phyloP scores from a whole-genome alignment of 352 stramenopile genomes.

The Globisporangium radiosum region DNA sequence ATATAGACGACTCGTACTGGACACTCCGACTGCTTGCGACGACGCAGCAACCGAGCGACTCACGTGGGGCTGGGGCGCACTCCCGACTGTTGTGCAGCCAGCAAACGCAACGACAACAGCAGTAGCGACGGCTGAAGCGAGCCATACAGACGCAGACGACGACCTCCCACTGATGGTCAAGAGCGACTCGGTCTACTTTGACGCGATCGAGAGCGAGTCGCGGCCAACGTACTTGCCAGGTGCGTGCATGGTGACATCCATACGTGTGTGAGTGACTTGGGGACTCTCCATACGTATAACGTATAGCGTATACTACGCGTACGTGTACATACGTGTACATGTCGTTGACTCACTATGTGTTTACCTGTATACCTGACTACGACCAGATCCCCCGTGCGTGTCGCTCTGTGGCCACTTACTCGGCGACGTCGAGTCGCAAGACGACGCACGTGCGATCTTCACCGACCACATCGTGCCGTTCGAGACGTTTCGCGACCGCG shows the following conservation, averaged over 20 bases:
- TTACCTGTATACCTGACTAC: background rate
- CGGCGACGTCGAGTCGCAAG: conserved; percentile 23
- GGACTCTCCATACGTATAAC: no score
- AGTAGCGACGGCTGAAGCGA: background rate
- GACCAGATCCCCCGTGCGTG: conserved; percentile 46
- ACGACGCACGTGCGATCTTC: conserved; percentile 54
- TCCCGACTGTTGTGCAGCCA: conserved; percentile 29
- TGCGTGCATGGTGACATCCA: background rate
- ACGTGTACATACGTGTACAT: no score
- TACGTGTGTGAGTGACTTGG: no score
- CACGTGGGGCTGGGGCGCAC: conserved; percentile 44
- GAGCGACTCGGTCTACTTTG: conserved; percentile 72
- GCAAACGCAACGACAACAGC: background rate
- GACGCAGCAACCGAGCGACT: conserved; percentile 26
- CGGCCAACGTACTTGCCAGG: conserved; percentile 6
- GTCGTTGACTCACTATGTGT: background rate
- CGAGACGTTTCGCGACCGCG: conserved; percentile 47
- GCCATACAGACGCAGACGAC: conserved; percentile 16
- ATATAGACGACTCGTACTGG: conserved; percentile 2
- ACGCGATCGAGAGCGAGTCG: conserved; percentile 47
- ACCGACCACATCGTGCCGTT: conserved; percentile 58
- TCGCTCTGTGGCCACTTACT: conserved; percentile 72
- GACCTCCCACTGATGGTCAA: conserved; percentile 50
- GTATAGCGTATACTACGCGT: no score
- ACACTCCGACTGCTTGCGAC: conserved; percentile 5